Conservation (phyloP, 495 filamentous ascomycete genomes). For the Aspergillus affinis region DNA sequence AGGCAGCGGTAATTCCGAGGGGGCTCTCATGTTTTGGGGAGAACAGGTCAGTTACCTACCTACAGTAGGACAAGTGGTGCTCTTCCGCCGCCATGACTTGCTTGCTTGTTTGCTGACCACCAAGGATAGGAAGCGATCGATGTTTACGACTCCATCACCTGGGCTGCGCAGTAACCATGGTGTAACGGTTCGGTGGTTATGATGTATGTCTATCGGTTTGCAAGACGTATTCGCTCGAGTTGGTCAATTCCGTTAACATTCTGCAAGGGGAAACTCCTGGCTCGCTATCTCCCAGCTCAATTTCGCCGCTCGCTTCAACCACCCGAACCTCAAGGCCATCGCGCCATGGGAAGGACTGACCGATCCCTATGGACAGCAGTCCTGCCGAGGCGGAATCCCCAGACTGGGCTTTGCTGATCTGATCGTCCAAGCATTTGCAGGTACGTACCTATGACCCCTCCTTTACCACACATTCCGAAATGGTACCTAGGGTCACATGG, state of each 20-base stretch:
- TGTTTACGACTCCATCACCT: conserved; percentile 20
- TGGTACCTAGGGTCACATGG: background rate
- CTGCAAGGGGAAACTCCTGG: conserved; percentile 23
- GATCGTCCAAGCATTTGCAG: conserved; percentile 13
- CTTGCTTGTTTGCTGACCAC: background rate
- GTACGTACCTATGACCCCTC: background rate
- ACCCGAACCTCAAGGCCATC: conserved; percentile 38
- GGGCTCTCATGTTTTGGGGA: conserved; percentile 26
- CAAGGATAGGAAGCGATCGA: conserved; percentile 14
- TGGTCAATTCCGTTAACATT: background rate
- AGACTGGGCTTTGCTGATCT: conserved; percentile 5
- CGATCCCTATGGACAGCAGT: conserved; percentile 33
- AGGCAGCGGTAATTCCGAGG: conserved; percentile 34
- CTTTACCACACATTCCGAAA: too few relatives aligned
- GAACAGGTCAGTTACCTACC: conserved; percentile 14
- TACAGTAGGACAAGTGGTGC: too few relatives aligned
- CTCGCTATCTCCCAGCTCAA: conserved; percentile 37
- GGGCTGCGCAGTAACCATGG: conserved; percentile 18
- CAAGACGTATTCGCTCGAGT: background rate
- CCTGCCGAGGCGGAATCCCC: conserved; percentile 20
- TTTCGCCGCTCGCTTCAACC: conserved; percentile 30
- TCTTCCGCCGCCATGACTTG: too few relatives aligned
- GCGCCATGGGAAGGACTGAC: conserved; percentile 41
- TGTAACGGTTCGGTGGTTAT: conserved; percentile 25
- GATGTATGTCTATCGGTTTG: background rate